Conservation (phyloP, 371 early-diverging fungal species). For the Mortierella sp. region DNA sequence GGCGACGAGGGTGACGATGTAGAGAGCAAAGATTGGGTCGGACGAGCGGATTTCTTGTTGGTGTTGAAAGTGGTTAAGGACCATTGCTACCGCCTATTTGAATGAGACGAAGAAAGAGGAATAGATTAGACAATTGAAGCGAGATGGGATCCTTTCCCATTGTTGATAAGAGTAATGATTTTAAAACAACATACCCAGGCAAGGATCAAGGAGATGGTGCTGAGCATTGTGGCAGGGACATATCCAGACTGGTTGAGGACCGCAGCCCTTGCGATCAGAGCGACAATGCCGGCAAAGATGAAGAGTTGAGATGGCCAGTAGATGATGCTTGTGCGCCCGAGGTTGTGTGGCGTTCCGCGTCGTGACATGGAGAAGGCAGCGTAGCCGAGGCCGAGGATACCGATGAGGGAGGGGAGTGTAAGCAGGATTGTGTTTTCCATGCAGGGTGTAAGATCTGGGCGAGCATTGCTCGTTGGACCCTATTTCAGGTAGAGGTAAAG, state of each 20-base stretch:
- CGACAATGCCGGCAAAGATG: slow-evolving; percentile 15
- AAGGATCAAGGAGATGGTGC: slow-evolving; percentile 18
- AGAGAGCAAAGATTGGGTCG: slow-evolving; percentile 17
- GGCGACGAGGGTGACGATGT: slow-evolving; percentile 15
- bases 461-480: slow-evolving; percentile 17
- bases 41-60: slow-evolving; percentile 12
- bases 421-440: slow-evolving; percentile 24
- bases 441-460: slow-evolving; percentile 19
- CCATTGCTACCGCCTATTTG: slow-evolving; percentile 3
- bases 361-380: slow-evolving; percentile 4
- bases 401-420: slow-evolving; percentile 15
- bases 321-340: slow-evolving; percentile 32
- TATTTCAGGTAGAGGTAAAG: not conserved
- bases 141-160: no score
- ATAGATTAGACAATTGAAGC: not conserved
- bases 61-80: slow-evolving; percentile 26
- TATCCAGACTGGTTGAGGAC: slow-evolving; percentile 14
- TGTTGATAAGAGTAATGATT: not conserved
- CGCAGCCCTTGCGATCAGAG: slow-evolving; percentile 21
- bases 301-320: slow-evolving; percentile 31
- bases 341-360: slow-evolving; percentile 27
- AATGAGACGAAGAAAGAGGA: no score
- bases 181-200: slow-evolving; percentile 30
- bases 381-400: not conserved
- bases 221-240: slow-evolving; percentile 24